Percentiles rank a stretch among this genome's conserved stretches.
These are phyloP conservation scores for Perkinsus marinus DNA, from an alignment of 169 alveolate species.

Conservation along the genomic window DNA sequence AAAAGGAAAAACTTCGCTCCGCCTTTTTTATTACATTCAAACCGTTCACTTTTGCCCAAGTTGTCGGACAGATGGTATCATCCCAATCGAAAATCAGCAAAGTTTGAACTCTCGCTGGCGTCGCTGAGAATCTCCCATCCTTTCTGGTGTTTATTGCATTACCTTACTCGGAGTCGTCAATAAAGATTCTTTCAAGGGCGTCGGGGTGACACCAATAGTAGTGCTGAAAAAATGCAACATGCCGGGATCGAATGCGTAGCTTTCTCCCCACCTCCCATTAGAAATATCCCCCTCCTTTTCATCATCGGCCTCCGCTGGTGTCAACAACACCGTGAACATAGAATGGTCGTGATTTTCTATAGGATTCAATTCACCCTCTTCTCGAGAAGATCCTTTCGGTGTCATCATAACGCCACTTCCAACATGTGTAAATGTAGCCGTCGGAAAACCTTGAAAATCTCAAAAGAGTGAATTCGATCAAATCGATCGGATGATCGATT, in stretches of 20 bases:
- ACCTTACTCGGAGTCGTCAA: neutral
- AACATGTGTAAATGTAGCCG: neutral
- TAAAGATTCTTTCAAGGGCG: neutral
- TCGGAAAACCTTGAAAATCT: neutral
- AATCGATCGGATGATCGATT: no score
- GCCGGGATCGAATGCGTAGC: neutral
- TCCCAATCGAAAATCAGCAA: neutral
- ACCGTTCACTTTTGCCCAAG: neutral
- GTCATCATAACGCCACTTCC: neutral
- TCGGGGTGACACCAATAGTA: neutral
- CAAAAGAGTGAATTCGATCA: no score
- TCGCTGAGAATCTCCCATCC: neutral
- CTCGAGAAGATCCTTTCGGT: neutral
- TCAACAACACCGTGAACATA: neutral
- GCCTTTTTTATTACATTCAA: neutral
- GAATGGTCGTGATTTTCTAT: no score
- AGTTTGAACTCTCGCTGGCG: neutral
- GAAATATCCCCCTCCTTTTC: neutral
- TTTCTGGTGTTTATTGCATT: neutral
- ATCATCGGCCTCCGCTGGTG: neutral
- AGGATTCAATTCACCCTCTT: neutral
- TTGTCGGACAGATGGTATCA: neutral
- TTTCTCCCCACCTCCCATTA: neutral
- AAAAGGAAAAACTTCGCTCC: neutral
- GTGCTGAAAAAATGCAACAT: neutral